phyloP scores from a whole-genome alignment of 2,329 filamentous ascomycete species.

The Colletotrichum tanaceti region DNA sequence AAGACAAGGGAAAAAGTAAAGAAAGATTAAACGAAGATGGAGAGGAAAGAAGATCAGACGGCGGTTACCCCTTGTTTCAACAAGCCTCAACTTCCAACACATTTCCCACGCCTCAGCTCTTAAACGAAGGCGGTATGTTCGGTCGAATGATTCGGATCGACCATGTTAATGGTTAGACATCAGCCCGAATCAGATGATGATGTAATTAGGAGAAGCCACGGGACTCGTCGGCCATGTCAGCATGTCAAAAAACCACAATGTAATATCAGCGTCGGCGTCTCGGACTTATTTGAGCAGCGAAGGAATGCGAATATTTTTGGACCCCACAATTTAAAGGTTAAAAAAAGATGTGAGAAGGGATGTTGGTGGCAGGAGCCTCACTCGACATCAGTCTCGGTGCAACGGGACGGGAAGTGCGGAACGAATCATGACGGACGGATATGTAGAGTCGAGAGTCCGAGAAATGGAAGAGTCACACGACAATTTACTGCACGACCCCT shows the following conservation, averaged over 20 bases:
- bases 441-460: constrained; percentile 29
- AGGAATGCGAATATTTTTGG: constrained; percentile 8
- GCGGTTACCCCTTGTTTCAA: constrained; percentile 1
- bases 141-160: constrained; percentile 13
- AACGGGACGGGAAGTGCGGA: constrained; percentile 27
- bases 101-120: constrained; percentile 1
- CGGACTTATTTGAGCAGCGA: constrained; percentile 35
- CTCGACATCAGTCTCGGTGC: neutral
- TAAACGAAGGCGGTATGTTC: constrained; percentile 8
- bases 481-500: constrained; percentile 24
- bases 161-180: constrained; percentile 13
- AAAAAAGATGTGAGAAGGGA: neutral
- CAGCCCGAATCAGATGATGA: constrained; percentile 8
- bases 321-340: constrained; percentile 26
- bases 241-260: constrained; percentile 23
- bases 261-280: constrained; percentile 41
- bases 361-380: constrained; percentile 11
- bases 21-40: constrained; percentile 3
- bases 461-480: constrained; percentile 36
- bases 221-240: constrained; percentile 25
- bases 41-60: neutral
- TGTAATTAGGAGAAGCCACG: constrained; percentile 28
- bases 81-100: constrained; percentile 16
- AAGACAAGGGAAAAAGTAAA: constrained; percentile 21
- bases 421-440: constrained; percentile 33